phyloP scores from a whole-genome alignment of 352 stramenopile genomes.

The Phytophthora pluvialis region DNA sequence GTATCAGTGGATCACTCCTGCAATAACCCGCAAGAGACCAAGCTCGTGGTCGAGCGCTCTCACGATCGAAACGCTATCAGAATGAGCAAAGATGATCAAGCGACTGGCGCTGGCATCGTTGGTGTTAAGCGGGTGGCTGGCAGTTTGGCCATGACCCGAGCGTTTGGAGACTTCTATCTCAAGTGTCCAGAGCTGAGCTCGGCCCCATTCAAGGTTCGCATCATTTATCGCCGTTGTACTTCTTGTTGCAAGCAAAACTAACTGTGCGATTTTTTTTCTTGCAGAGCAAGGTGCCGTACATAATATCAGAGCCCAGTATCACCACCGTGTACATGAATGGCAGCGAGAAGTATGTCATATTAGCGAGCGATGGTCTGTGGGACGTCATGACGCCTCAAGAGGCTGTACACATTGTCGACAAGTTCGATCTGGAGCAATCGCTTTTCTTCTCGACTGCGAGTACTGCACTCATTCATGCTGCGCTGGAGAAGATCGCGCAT shows the following conservation, averaged over 20 bases:
- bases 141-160: slow-evolving; percentile 91
- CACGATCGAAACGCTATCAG: slow-evolving; percentile 86
- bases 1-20: slow-evolving; percentile 69
- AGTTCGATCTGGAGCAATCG: slow-evolving; percentile 61
- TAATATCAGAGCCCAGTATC: slow-evolving; percentile 75
- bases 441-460: slow-evolving; percentile 65
- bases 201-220: slow-evolving; percentile 88
- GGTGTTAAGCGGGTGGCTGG: slow-evolving; percentile 92
- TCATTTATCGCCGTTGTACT: background rate
- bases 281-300: slow-evolving; percentile 83
- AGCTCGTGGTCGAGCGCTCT: slow-evolving; percentile 65
- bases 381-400: slow-evolving; percentile 77
- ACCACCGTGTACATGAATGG: slow-evolving; percentile 53
- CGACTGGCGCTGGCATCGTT: slow-evolving; percentile 61
- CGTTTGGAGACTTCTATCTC: slow-evolving; percentile 94
- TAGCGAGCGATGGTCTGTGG: slow-evolving; percentile 87
- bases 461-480: slow-evolving; percentile 70
- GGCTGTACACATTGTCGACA: slow-evolving; percentile 66
- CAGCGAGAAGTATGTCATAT: slow-evolving; percentile 71
- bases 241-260: background rate
- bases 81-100: slow-evolving; percentile 92
- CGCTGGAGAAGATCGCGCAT: slow-evolving; percentile 73
- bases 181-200: slow-evolving; percentile 93
- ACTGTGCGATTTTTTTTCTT: slow-evolving; percentile 6
- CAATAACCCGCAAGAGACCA: slow-evolving; percentile 57